Conservation (phyloP, 1,284 basidiomycete species). For the Sutorius eximius region DNA sequence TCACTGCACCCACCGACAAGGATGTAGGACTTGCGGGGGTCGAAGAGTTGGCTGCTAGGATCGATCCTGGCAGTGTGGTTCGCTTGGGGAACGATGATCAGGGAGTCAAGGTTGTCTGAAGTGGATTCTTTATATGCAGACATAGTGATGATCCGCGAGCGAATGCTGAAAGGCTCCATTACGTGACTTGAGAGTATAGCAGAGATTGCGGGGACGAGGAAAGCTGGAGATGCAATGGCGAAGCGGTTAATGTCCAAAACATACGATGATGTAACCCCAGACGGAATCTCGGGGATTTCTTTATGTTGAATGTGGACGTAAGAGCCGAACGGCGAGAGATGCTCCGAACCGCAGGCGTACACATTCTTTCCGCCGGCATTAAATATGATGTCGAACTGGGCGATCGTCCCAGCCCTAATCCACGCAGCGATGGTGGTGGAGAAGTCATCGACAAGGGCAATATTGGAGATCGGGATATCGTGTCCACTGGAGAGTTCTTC, state of each 20-base stretch:
- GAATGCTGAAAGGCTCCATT: slow-evolving; percentile 12
- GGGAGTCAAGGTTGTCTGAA: slow-evolving; percentile 1
- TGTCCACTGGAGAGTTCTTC: slow-evolving; percentile 13
- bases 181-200: slow-evolving; percentile 19
- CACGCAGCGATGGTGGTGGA: slow-evolving; percentile 7
- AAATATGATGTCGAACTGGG: slow-evolving; percentile 27
- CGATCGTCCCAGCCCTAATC: slow-evolving; percentile 12
- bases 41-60: slow-evolving; percentile 29
- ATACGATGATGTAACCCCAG: slow-evolving; percentile 15
- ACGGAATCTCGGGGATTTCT: slow-evolving; percentile 18
- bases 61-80: slow-evolving; percentile 17
- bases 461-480: slow-evolving; percentile 7
- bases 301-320: slow-evolving; percentile 27
- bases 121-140: slow-evolving; percentile 4
- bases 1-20: slow-evolving; percentile 34
- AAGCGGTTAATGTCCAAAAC: slow-evolving; percentile 22
- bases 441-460: slow-evolving; percentile 18
- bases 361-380: slow-evolving; percentile 22
- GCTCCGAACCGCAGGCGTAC: slow-evolving; percentile 19
- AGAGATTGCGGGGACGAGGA: slow-evolving; percentile 13
- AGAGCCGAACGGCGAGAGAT: slow-evolving; percentile 27
- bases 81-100: slow-evolving; percentile 18
- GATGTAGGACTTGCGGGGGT: slow-evolving; percentile 34
- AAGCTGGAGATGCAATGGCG: slow-evolving; percentile 13
- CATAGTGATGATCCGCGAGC: slow-evolving; percentile 12